Conservation (phyloP, 768 basidiomycete genomes). For the Coprinopsis marcescibilis region DNA sequence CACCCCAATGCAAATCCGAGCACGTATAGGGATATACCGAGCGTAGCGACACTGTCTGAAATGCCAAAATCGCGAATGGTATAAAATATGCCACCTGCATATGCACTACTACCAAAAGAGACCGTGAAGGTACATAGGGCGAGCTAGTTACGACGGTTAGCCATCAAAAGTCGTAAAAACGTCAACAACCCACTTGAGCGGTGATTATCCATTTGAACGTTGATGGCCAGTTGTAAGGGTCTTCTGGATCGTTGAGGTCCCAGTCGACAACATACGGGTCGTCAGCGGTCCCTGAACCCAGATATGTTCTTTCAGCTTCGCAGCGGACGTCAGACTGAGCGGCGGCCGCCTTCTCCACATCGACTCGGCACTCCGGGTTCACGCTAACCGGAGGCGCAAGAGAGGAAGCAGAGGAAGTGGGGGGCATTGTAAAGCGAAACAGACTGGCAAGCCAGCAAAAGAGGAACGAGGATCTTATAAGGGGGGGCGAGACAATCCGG, state of each 20-base stretch:
- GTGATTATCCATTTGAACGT: slow-evolving; percentile 49
- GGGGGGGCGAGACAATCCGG: not conserved
- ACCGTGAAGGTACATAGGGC: slow-evolving; percentile 51
- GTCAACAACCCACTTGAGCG: slow-evolving; percentile 32
- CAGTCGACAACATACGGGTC: slow-evolving; percentile 54
- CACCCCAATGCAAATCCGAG: slow-evolving; percentile 58
- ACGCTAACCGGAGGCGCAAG: too few species aligned
- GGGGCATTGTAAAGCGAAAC: too few species aligned
- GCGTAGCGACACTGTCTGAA: slow-evolving; percentile 46
- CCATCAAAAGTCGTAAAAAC: not conserved
- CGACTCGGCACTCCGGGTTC: too few species aligned
- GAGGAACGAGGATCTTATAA: too few species aligned
- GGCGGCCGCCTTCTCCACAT: slow-evolving; percentile 12
- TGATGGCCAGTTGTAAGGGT: slow-evolving; percentile 52
- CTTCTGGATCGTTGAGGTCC: slow-evolving; percentile 43
- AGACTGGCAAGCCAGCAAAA: too few species aligned
- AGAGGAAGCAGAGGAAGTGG: too few species aligned
- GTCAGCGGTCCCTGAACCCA: slow-evolving; percentile 39
- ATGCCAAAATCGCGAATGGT: slow-evolving; percentile 43
- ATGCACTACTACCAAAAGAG: slow-evolving; percentile 55
- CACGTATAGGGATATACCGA: slow-evolving; percentile 59
- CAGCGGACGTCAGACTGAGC: not conserved
- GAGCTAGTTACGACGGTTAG: slow-evolving; percentile 26
- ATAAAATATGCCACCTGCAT: slow-evolving; percentile 43
- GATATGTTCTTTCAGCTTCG: slow-evolving; percentile 23